Base-by-base conservation (phyloP, 1,139 yeast species). In the Taiozyma sp. region DNA sequence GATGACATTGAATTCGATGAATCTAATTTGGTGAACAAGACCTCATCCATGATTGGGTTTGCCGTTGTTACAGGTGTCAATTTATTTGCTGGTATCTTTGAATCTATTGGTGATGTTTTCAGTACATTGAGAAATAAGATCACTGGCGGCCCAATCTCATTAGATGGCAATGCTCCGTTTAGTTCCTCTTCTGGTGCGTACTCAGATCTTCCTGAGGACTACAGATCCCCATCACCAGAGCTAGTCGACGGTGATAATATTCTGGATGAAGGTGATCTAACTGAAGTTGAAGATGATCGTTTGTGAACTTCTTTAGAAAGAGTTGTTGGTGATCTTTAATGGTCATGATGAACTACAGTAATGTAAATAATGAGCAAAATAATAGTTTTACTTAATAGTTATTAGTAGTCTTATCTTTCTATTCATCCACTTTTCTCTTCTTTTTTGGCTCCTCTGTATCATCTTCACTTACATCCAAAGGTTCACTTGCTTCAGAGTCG, bases 1-100 rank as follows among this genome's bases (percentile, higher is more conserved):
- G 89, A 84, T 47, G 90, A 84, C 48, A 66, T 64, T 19, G 80
- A 87, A 16, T 81, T 86, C 53, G 93, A 86, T 64, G 65, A 68
- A 19, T 74, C 81, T n/a, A 91, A 84, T 59, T 74, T 71, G 42
- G 49, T 65, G 38, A 54, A 49, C 44, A 57, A 54, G 48, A 44
- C 50, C 6, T 54, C 57, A 1, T 53, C 65, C 0, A 48, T 56
- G 28, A 34, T 59, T 32, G 62, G 64, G 14, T 54, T 55, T 43
- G 57, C 49, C 27, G 59, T 58, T 44, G 62, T 66, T 4, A 49
- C 63, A n/a, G 48, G 57, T 6, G 59, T 64, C 13, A 43, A 52
- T 24, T 41, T 53, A 13, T 30, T 43, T 9, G 45, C 29, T 6
- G 32, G 38, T 22, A 44, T 45, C 19, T n/a, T 47, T 32, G 49